Evolutionary conservation across 2,329 filamentous ascomycete species (phyloP).

Genomic region (Magnaporthales sp.): DNA sequence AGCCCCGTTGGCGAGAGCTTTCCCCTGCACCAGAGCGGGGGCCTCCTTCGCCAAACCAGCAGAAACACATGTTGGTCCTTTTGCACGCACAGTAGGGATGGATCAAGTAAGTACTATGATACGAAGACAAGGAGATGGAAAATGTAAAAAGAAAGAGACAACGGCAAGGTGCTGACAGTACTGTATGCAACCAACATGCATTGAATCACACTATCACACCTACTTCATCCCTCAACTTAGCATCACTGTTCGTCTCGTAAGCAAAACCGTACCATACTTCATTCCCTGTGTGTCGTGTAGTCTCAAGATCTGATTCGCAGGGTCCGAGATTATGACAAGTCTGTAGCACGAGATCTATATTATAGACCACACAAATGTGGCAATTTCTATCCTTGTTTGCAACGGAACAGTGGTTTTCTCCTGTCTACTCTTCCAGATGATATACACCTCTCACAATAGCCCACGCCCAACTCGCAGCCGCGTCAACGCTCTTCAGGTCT

Average conservation of each 20-base stretch:
- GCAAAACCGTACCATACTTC: background rate
- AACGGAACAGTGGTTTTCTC: background rate
- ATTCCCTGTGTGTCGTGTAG: background rate
- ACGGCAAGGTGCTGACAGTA: background rate
- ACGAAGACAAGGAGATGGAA: background rate
- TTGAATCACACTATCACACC: background rate
- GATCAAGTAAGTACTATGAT: background rate
- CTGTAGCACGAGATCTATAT: background rate
- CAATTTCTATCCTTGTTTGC: background rate
- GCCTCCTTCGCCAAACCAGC: background rate
- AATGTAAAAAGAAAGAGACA: too few relatives aligned
- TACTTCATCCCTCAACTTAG: too few relatives aligned
- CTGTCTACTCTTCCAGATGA: conserved; percentile 21
- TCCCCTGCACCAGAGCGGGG: background rate
- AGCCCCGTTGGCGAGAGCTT: background rate
- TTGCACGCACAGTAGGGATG: background rate
- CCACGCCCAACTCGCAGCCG: conserved; percentile 48
- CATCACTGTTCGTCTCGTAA: background rate
- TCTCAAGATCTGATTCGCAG: background rate
- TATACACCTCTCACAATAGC: conserved; percentile 38
- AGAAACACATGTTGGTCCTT: background rate
- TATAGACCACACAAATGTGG: background rate
- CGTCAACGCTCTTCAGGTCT: conserved; percentile 46
- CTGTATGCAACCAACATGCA: background rate
- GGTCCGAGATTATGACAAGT: background rate